Base-by-base conservation (phyloP, 208 protist species). In the Leishmania lainsoni region DNA sequence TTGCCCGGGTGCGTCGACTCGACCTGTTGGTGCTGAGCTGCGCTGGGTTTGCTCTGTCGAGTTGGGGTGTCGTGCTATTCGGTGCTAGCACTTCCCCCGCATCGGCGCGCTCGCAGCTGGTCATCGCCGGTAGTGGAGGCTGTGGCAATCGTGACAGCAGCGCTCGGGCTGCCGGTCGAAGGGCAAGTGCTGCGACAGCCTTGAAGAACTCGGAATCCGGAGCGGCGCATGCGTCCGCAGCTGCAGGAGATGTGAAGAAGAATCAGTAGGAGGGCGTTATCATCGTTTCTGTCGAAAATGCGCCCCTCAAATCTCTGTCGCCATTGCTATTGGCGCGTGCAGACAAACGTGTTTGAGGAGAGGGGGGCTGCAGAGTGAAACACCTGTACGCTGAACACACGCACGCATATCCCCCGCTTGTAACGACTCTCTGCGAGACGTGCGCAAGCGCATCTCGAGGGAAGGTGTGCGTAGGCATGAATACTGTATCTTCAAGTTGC, bases 61-160 rank as follows among this genome's bases (percentile, higher is more conserved):
- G 83, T 8, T 86, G 78, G 75, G 85, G 85, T 35, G 75, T 86
- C 8, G 58, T 71, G 4, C 65, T 52, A 20, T 86, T 83, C 68
- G 81, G 83, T 56, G 29, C 79, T 56, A 76, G 56, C 75, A 29
- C 69, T 5, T n/a, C 52, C 5, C 39, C 73, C 6, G 45, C 76
- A 45, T 51, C 75, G 0, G n/a, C 6, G 32, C 71, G 72, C 54
- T 14, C 63, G 17, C 77, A 79, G 35, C 61, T 42, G 45, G 66
- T 49, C 42, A 45, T 45, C 42, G 42, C 42, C 42, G 29, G 75
- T 83, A 6, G 45, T 45, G 39, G 42, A 20, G 20, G 45, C 9
- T 5, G 45, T 22, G 9, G 69, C 29, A 26, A 20, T 10, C 32
- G 80, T 68, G 20, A 66, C 83, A 49, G 56, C 74, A 16, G 80